Conservation (phyloP, 306 rosid species). For the Gillenia trifoliata region DNA sequence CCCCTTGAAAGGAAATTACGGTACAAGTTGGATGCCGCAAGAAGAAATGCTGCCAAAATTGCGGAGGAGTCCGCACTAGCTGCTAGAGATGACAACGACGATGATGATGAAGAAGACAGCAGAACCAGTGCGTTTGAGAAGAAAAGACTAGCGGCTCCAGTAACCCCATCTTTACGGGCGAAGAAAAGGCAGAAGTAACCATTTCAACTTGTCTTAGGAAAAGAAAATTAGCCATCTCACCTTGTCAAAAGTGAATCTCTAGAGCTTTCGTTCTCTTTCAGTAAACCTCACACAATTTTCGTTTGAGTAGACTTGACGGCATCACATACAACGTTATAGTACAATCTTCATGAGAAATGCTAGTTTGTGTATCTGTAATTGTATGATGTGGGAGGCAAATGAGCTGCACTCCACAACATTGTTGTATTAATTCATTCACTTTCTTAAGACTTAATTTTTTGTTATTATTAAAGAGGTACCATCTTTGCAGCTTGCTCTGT, state of each 20-base stretch:
- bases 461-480: not conserved
- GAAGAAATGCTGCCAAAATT: slow-evolving; percentile 50
- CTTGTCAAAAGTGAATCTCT: not conserved
- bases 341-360: not conserved
- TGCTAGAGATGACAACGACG: slow-evolving; percentile 26
- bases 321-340: not conserved
- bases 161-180: slow-evolving; percentile 14
- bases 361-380: not conserved
- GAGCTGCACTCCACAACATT: not conserved
- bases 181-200: slow-evolving; percentile 53
- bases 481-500: too few species aligned
- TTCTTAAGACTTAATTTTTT: not conserved
- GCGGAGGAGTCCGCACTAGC: slow-evolving; percentile 30
- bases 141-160: slow-evolving; percentile 44
- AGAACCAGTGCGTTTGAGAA: slow-evolving; percentile 57
- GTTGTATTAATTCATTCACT: not conserved
- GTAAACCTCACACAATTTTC: not conserved
- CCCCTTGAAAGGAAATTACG: slow-evolving; percentile 64
- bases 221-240: not conserved
- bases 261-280: not conserved
- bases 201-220: not conserved
- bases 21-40: slow-evolving; percentile 49
- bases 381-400: not conserved
- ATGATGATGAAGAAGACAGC: slow-evolving; percentile 51
- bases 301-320: not conserved